A percentile compares a stretch with the other conserved stretches of the same genome.
These are phyloP conservation scores for Podosphaera fusca DNA, from an alignment of 2,329 filamentous ascomycete genomes.

Conservation along the genomic window DNA sequence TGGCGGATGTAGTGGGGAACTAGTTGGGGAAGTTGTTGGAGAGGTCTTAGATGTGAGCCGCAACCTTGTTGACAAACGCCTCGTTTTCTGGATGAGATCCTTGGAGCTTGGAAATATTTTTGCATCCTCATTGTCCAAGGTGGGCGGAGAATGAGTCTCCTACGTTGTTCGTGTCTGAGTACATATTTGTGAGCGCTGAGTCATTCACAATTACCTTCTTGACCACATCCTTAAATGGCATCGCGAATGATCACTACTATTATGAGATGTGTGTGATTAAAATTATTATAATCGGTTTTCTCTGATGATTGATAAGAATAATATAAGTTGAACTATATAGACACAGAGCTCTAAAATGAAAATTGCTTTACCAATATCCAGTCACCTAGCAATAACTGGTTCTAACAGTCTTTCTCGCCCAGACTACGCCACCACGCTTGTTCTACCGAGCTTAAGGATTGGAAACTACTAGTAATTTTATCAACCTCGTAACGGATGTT, in stretches of 20 bases:
- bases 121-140: conserved; percentile 19
- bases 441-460: no score
- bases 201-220: conserved; percentile 27
- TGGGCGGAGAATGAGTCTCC: conserved; percentile 54
- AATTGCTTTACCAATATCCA: no score
- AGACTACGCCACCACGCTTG: no score
- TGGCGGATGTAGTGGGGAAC: conserved; percentile 5
- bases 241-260: conserved; percentile 13
- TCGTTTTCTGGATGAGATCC: conserved; percentile 10
- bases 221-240: conserved; percentile 36
- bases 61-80: conserved; percentile 16
- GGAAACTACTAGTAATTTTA: no score
- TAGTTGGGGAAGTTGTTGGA: conserved; percentile 17
- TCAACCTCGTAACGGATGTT: no score
- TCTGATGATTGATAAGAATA: no score
- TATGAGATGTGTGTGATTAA: not conserved
- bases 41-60: conserved; percentile 21
- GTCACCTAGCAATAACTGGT: no score
- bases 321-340: no score
- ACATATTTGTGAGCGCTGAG: conserved; percentile 48
- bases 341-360: no score
- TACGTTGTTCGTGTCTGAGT: conserved; percentile 61
- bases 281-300: no score
- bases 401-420: no score
- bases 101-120: conserved; percentile 5